Evolutionary conservation across 2,329 filamentous ascomycete genomes (phyloP), one percentile per base, ranked within the genome.

Genomic region (Claviceps maximensis): DNA sequence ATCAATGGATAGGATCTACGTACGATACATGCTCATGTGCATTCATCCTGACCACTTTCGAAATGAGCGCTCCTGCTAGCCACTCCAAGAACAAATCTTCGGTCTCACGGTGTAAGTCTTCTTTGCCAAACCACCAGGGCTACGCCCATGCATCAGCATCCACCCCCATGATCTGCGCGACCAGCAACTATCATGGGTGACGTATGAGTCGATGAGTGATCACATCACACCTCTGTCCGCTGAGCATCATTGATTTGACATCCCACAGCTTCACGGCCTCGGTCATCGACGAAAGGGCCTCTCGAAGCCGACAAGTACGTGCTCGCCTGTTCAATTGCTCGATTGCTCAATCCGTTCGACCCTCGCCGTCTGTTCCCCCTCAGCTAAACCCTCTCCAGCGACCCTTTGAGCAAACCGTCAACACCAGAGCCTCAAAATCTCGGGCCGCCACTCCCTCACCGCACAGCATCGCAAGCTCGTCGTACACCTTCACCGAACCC

Each of bases 401-500:
- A 51, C 19, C 51, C 47, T 8, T 47, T 53, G 17, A 54, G 50
- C 31, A 47, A 54, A 40, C 48, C 54, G 12, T 33, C 56, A 27
- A 50, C 52, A 10, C 52, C 57, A 29, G 46, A 53, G 31, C 54
- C 57, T 40, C 52, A 49, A 25, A 47, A 48, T 29, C 51, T 49
- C 25, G 40, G 36, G 36, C 21, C 27, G 25, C 55, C 50, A 42
- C 52, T 65, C 59, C 47, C 60, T 54, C 52, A 21, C 31, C 62
- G 58, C 19, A 52, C 58, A 8, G 59, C 59, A 27, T 51, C 51
- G 12, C 53, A 52, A 48, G 17, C 25, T 36, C 53, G 46, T 36
- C 31, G 45, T 58, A 27, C 56, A 59, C 52, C 54, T 17, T 65
- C 65, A 2, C 63, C 65, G 12, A 58, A 60, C 23, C 57, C 64